phyloP scores from a whole-genome alignment of 805 yeast species.

The Pichia cabralensis region DNA sequence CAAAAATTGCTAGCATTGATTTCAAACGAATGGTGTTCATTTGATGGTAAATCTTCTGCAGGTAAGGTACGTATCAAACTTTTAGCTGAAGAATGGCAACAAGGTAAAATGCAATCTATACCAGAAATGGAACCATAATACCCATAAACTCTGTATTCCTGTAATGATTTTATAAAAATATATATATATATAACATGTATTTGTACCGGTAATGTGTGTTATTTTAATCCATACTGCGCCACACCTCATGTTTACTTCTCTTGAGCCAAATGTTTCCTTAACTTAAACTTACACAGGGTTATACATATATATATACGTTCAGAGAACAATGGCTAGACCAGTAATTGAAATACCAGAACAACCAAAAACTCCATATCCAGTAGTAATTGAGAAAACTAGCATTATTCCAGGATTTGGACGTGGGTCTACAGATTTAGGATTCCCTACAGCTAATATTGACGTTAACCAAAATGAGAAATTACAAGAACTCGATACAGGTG shows the following conservation, averaged over 20 bases:
- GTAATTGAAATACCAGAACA: conserved; percentile 30
- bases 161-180: no score
- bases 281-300: no score
- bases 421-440: conserved; percentile 87
- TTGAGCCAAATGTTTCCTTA: no score
- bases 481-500: conserved; percentile 54
- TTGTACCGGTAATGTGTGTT: no score
- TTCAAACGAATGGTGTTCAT: conserved; percentile 43
- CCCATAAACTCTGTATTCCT: no score
- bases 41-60: conserved; percentile 45
- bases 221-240: no score
- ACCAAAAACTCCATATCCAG: conserved; percentile 40
- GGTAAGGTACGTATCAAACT: conserved; percentile 73
- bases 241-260: no score
- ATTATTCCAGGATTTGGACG: conserved; percentile 86
- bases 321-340: conserved; percentile 29
- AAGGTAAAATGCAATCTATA: conserved; percentile 36
- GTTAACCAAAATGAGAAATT: conserved; percentile 37
- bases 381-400: conserved; percentile 32
- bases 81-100: conserved; percentile 71
- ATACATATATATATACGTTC: not conserved
- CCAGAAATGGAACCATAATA: conserved; percentile 28
- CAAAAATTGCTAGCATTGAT: conserved; percentile 43
- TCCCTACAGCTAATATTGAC: conserved; percentile 90
- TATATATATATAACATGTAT: no score